Base-by-base conservation (phyloP, 164 flowering plant genomes). In the Chimonanthus salicifolius region DNA sequence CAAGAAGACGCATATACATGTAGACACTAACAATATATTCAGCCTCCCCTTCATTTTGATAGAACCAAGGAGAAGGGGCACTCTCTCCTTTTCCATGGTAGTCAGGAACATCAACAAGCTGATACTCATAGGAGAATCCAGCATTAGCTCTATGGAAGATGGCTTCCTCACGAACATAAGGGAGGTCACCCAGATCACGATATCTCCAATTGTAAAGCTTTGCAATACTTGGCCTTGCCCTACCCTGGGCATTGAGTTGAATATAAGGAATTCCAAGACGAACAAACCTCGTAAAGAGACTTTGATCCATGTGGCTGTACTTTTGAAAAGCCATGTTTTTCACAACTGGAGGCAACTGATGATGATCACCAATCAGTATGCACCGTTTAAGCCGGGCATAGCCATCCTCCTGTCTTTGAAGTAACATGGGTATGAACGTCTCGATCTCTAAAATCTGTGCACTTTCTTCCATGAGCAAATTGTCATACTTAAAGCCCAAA, bases 241-340 rank as follows among this genome's bases (percentile, higher is more conserved):
- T 85, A 80, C 99, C 99, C 78, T 95, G 99, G 63, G 99, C 99
- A 86, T 93, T 95, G 70, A 95, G 97, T 82, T 95, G 98, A 80
- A 95, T 92, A 74, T 95, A 95, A 45, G 99, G 99, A 73, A 93
- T 89, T 50, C 97, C 98, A 1, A 95, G 82, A 68, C 98, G 93
- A 72, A 95, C 98, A 90, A 95, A 95, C 85, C 98, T 87, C 44
- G 98, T 95, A 78, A 95, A 95, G 15, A 95, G 83, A 78, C 97
- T 92, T 79, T 95, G 99, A 83, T 95, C 98, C 99, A 95, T 95
- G 84, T 95, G 99, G 76, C 99, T 95, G 78, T 95, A 95, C 79
- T 95, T 95, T 73, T 95, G 99, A 81, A 95, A 95, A 85, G 99
- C 99, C 98, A 95, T 95, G 81, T 95, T 95, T 83, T 95, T 95